phyloP scores from a whole-genome alignment of 768 basidiomycete genomes.

The Lentinula aciculospora region DNA sequence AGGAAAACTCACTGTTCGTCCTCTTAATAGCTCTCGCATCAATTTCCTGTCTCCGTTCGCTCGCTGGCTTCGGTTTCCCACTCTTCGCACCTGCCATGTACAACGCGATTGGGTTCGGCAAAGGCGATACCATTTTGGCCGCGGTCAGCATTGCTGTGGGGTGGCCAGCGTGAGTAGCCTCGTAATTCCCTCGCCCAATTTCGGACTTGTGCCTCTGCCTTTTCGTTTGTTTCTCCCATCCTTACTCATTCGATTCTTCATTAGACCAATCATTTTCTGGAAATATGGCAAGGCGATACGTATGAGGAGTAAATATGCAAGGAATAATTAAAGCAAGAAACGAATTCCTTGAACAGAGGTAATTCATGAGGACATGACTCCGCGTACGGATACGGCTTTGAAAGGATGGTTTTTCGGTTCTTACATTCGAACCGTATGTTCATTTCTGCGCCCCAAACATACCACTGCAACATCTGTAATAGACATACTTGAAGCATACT shows the following conservation, averaged over 20 bases:
- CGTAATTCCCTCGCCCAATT: neutral
- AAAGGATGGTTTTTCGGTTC: too few relatives aligned
- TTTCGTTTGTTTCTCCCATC: neutral
- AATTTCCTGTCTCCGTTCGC: slow-evolving; percentile 52
- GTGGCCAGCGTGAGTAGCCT: slow-evolving; percentile 37
- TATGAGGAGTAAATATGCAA: slow-evolving; percentile 6
- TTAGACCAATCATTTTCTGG: slow-evolving; percentile 5
- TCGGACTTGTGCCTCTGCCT: neutral
- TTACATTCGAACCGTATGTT: too few relatives aligned
- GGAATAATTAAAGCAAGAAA: neutral
- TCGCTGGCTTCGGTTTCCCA: slow-evolving; percentile 73
- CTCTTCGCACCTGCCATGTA: slow-evolving; percentile 73
- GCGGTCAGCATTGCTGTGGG: slow-evolving; percentile 52
- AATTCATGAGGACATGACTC: too few relatives aligned
- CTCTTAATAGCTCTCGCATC: slow-evolving; percentile 27
- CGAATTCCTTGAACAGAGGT: too few relatives aligned
- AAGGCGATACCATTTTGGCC: slow-evolving; percentile 63
- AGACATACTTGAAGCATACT: too few relatives aligned
- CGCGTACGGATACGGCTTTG: too few relatives aligned
- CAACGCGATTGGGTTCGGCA: slow-evolving; percentile 59
- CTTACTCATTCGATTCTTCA: neutral
- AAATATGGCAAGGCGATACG: slow-evolving; percentile 5
- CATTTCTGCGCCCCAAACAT: too few relatives aligned
- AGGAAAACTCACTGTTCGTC: neutral
- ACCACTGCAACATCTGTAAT: too few relatives aligned